Evolutionary conservation across 305 asterid genomes (phyloP), one percentile per base, ranked within the genome.

Genomic region (Plantago lanceolata): DNA sequence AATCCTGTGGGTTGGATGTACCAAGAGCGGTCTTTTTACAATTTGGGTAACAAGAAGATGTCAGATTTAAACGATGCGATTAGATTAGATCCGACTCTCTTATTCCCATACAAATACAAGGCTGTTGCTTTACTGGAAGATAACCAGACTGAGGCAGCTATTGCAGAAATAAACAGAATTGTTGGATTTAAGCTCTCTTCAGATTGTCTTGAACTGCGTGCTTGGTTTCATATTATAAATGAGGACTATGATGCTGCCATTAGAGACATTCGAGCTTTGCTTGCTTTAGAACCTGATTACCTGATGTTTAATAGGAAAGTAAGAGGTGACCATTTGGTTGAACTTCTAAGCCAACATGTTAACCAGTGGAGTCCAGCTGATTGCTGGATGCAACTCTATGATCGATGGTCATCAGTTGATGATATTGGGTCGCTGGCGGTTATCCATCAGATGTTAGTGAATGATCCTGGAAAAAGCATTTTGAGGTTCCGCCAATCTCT

Each of bases 391-490:
- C 89, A 88, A 53, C 86, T 94, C 28, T 82, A 90, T 40, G 99
- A 93, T 67, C 68, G 94, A 66, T 93, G 99, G 97, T 93, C 99
- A 1, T 78, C 79, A 0, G 96, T 93, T 8, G 99, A 93, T 78
- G 99, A 93, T 77, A 79, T 90, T 66, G 99, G 99, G 44, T 93
- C 97, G 47, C 73, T 94, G 37, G 96, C 96, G 56, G 95, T 94
- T 67, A 91, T 90, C 19, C 99, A 94, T 48, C 97, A 94, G 68
- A 88, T 94, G 99, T 63, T 94, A 82, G 75, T 57, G 60, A 84
- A 71, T 73, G 96, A 86, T 65, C 94, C 91, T 0, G 88, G 89
- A 64, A 88, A 83, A 76, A 88, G 97, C 78, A 86, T 86, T 55
- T 68, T 84, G 68, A 72, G 85, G 71, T 90, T 90, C 71, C 76